Base-by-base conservation (phyloP, 2,329 filamentous ascomycete genomes). In the Ophiostoma perfectum region DNA sequence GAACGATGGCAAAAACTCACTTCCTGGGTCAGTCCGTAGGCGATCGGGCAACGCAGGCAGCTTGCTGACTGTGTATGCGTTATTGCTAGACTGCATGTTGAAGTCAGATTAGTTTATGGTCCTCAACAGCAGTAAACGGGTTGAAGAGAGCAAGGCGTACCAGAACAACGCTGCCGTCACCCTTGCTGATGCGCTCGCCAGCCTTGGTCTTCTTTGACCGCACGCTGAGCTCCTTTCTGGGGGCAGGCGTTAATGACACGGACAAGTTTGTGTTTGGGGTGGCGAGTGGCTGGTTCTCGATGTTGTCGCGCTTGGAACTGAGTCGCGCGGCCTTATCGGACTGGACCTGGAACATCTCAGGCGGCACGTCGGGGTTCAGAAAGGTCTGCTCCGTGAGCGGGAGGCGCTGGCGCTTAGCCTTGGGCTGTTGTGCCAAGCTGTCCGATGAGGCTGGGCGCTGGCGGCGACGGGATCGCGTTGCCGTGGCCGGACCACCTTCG, bases 11-110 rank as follows among this genome's bases (percentile, higher is more conserved):
- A 49, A 9, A 45, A 49, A 78, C 86, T 77, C 83, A 93, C 90
- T 85, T 76, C 83, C 81, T 69, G 85, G 82, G 74, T 88, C 85
- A 72, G 85, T 80, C 72, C 88, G 87, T 71, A 97, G 85, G 74
- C 88, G 86, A 74, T 93, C 89, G 65, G 94, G 93, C 38, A 96
- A 84, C 68, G 90, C 88, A 69, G 91, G 91, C 44, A 97, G 84
- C 77, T 93, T 93, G 78, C 90, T 91, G 71, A 96, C 91, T 60
- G 86, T 90, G 77, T 95, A 97, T 72, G 91, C 91, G 76, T 89
- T 88, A 75, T 91, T 97, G 75, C 88, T 92, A 52, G 91, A 92
- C 90, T 96, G 27, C 27, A 27, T 27, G 67, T 12, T 70, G 0
- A 2, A 11, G 42, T 66, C 42, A 5, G 41, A 14, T 11, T 7